Conservation (phyloP, 306 rosid species). For the Rosa persica region DNA sequence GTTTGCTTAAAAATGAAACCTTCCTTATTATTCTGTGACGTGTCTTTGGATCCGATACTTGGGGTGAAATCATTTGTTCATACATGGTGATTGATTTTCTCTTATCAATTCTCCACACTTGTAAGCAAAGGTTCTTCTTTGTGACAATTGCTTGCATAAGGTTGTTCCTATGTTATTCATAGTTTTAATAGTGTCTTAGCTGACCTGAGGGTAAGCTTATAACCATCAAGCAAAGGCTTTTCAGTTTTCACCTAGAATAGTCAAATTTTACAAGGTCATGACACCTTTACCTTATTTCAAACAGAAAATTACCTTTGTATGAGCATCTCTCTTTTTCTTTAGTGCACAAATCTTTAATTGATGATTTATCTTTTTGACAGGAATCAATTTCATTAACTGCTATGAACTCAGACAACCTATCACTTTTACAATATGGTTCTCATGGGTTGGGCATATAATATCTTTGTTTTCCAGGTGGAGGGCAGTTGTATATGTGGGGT, state of each 20-base stretch:
- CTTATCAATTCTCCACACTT: neutral
- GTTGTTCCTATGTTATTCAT: neutral
- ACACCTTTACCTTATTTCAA: neutral
- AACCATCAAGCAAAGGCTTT: neutral
- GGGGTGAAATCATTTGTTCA: neutral
- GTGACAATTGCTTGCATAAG: constrained; percentile 1
- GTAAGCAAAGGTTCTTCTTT: neutral
- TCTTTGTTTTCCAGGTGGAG: constrained; percentile 66
- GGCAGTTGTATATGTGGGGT: constrained; percentile 98
- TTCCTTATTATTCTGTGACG: neutral
- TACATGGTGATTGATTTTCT: neutral
- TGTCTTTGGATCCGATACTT: neutral
- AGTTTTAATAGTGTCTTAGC: neutral
- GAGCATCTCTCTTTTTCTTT: neutral
- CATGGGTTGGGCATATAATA: neutral
- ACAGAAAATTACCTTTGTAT: neutral
- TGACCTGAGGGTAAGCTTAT: neutral
- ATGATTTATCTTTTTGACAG: neutral
- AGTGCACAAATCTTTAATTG: neutral
- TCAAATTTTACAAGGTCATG: neutral
- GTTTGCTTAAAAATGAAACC: constrained; percentile 15
- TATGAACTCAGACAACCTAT: neutral
- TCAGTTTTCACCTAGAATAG: neutral
- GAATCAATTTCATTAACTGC: neutral
- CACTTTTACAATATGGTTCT: neutral